Conservation (phyloP, 2,329 filamentous ascomycete species). For the Uncinocarpus reesii region DNA sequence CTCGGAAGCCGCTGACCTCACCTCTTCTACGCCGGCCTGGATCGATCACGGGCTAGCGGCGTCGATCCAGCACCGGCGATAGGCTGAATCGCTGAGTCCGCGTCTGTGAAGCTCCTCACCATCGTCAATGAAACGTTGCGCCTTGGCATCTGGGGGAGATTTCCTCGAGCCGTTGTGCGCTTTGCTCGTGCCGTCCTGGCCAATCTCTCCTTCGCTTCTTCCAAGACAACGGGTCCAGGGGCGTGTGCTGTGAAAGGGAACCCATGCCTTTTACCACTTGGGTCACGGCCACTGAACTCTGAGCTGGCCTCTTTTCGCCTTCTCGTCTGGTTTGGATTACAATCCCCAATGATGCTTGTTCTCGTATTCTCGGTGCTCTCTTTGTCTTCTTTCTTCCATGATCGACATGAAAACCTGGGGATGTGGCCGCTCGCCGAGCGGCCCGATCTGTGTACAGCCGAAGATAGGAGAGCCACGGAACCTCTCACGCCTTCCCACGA, state of each 20-base stretch:
- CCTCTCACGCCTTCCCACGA: no score
- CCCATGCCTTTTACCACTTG: not conserved
- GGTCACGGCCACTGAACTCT: not conserved
- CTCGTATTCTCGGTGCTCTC: not conserved
- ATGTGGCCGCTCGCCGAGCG: not conserved
- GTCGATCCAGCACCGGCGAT: constrained; percentile 1
- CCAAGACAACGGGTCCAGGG: constrained; percentile 5
- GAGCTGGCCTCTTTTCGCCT: not conserved
- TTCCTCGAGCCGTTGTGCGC: not conserved
- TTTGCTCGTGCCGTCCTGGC: not conserved
- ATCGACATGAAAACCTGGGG: not conserved
- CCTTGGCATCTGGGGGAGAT: constrained; percentile 4
- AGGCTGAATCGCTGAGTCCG: not conserved
- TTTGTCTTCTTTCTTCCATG: not conserved
- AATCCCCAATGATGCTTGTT: constrained; percentile 1
- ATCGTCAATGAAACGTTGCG: constrained; percentile 10
- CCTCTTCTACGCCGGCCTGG: not conserved
- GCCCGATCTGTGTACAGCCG: not conserved
- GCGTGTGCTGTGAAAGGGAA: not conserved
- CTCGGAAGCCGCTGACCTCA: constrained; percentile 1
- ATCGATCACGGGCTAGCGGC: not conserved
- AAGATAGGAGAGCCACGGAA: no score
- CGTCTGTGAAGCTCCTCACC: not conserved
- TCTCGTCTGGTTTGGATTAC: not conserved
- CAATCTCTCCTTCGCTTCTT: not conserved